Percentiles rank a stretch among this genome's conserved stretches.
Conservation (phyloP, 441 rosid species). For the Capsella rubella region DNA sequence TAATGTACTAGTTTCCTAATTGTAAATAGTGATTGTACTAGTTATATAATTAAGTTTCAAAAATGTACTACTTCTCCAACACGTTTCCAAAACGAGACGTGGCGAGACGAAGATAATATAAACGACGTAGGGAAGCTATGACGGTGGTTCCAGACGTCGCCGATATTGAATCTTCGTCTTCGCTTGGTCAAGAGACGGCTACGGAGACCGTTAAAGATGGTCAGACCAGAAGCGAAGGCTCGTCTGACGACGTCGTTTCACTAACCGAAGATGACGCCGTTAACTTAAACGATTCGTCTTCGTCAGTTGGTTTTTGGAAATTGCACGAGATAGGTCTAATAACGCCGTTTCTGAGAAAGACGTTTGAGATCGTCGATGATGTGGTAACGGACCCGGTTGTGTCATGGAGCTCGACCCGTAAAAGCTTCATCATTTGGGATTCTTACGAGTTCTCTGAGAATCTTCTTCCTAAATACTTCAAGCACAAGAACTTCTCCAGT, state of each 20-base stretch:
- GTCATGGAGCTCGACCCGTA: conserved; percentile 54
- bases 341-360: conserved; percentile 60
- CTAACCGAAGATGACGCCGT: background rate
- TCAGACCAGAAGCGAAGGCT: background rate
- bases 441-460: conserved; percentile 50
- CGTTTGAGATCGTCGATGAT: conserved; percentile 63
- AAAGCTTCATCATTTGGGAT: conserved; percentile 68
- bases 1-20: too few relatives aligned
- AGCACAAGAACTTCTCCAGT: conserved; percentile 70
- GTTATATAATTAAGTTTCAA: too few relatives aligned
- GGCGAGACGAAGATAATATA: background rate
- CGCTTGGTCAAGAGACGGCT: background rate
- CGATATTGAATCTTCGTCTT: background rate
- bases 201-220: background rate
- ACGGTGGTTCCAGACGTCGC: background rate
- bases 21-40: too few relatives aligned
- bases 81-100: background rate
- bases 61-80: too few relatives aligned
- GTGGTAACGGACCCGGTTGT: conserved; percentile 53
- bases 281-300: conserved; percentile 27
- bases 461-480: conserved; percentile 64
- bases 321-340: conserved; percentile 59
- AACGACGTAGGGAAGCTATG: background rate
- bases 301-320: conserved; percentile 41
- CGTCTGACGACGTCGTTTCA: background rate